These are phyloP conservation scores for Colletotrichum nymphaeae DNA, from an alignment of 2,329 filamentous ascomycete genomes.

Conservation along the genomic window DNA sequence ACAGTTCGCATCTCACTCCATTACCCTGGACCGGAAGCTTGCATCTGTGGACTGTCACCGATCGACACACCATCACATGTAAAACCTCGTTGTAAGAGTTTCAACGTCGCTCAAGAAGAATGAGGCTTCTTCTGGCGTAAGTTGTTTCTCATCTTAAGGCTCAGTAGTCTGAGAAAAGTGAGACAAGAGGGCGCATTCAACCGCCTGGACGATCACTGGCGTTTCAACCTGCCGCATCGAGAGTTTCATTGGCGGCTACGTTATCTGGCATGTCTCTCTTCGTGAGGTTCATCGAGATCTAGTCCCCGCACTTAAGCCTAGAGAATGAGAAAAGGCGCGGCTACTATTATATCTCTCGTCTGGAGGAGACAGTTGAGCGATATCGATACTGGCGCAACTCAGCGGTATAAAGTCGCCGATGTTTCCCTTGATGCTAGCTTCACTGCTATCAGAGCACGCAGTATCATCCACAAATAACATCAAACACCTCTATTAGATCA, in stretches of 20 bases:
- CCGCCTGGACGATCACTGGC: no score
- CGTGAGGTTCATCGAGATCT: not conserved
- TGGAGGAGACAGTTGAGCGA: no score
- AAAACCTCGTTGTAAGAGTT: not conserved
- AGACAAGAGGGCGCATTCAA: no score
- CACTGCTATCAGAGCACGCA: not conserved
- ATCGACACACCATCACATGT: not conserved
- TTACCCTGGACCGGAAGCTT: not conserved
- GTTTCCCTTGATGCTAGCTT: not conserved
- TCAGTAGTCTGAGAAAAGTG: no score
- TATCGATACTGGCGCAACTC: no score
- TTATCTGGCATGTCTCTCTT: not conserved
- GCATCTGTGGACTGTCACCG: not conserved
- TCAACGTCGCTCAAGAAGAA: no score
- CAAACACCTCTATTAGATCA: not conserved
- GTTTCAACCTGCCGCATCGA: no score
- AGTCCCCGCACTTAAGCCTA: not conserved
- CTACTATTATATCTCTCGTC: not conserved
- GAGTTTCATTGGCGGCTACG: no score
- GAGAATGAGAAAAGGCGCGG: not conserved
- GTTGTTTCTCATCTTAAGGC: no score
- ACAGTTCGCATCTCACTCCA: not conserved
- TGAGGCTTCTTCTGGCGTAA: no score
- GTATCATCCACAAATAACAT: not conserved
- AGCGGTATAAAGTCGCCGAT: not conserved